Evolutionary conservation across 2,329 filamentous ascomycete genomes (phyloP), one percentile per base, ranked within the genome.

Genomic region (Cladosporium sp.): DNA sequence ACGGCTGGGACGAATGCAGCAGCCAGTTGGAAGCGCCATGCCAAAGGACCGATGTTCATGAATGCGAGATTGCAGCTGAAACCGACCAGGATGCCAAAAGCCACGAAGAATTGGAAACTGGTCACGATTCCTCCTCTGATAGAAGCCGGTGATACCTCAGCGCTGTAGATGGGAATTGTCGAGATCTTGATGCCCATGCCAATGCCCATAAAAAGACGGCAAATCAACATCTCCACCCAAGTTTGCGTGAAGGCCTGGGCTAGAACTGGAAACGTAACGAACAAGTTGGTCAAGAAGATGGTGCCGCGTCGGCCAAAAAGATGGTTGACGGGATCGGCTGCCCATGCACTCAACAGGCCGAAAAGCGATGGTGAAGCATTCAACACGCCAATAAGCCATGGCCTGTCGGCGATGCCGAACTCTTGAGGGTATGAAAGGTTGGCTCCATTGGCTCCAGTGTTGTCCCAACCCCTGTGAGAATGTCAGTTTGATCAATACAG

Each of bases 191-290:
- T 35, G 7, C 61, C 61, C 32, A 63, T 51, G 1, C 61, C 61
- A 33, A 91, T 77, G 9, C 88, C 88, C 49, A 91, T 76, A 5
- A 85, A 73, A 48, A 91, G 75, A 32, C 88, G 81, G 46, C 80
- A 83, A 38, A 79, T 72, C 49, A 91, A 76, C 57, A 90, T 78
- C 58, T 86, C 78, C 82, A 86, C 63, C 89, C 83, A 54, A 83
- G 77, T 78, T 53, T 83, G 78, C n/a, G 74, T 72, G n/a, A 79
- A 59, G 0, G 75, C 85, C 78, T 72, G 84, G 4, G 36, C 45
- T 9, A 49, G 45, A 16, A 49, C 45, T 15, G 86, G 81, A 83
- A 59, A 35, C 15, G 86, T 67, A 80, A 13, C 86, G 75, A 59
- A 54, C 8, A 64, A 51, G 12, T 62, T 64, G 1, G 64, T 60